A percentile compares a stretch with the other conserved stretches of the same genome.
Conservation (phyloP, 495 filamentous ascomycete genomes). For the Podospora tetraspora region DNA sequence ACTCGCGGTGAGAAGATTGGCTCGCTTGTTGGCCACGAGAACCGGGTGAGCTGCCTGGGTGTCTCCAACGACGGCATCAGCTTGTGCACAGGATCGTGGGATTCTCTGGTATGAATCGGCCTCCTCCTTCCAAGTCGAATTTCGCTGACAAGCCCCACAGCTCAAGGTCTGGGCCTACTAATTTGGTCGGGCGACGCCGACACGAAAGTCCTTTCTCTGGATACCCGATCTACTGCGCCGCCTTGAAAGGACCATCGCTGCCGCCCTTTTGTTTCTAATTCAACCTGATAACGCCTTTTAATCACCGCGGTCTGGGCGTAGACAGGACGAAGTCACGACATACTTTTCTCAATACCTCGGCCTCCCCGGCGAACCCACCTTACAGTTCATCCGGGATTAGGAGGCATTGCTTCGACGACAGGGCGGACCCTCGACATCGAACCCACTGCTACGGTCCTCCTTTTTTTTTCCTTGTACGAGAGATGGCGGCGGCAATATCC, state of each 20-base stretch:
- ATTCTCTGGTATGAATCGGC: constrained; percentile 76
- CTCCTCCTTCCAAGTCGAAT: background rate
- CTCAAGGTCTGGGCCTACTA: constrained; percentile 84
- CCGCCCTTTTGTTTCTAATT: constrained; percentile 36
- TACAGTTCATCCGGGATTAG: constrained; percentile 12
- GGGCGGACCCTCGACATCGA: constrained; percentile 19
- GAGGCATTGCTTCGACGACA: constrained; percentile 14
- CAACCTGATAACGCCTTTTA: constrained; percentile 40
- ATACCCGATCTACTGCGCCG: constrained; percentile 29
- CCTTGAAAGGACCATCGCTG: constrained; percentile 30
- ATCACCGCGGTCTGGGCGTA: constrained; percentile 41
- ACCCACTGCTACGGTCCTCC: constrained; percentile 13
- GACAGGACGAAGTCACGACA: constrained; percentile 54
- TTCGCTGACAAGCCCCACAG: constrained; percentile 40
- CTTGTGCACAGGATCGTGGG: constrained; percentile 98
- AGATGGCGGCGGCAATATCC: constrained; percentile 17
- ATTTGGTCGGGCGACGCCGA: constrained; percentile 20
- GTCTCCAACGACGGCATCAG: constrained; percentile 99
- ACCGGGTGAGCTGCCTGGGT: constrained; percentile 95
- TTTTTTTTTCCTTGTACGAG: constrained; percentile 18
- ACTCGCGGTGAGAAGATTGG: constrained; percentile 95
- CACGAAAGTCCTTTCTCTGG: constrained; percentile 24
- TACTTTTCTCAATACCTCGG: constrained; percentile 35
- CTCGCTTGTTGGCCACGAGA: constrained; percentile 93
- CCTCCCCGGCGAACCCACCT: constrained; percentile 27